Evolutionary conservation across 2,329 filamentous ascomycete species (phyloP).

Genomic region (Arthroderma sp.): DNA sequence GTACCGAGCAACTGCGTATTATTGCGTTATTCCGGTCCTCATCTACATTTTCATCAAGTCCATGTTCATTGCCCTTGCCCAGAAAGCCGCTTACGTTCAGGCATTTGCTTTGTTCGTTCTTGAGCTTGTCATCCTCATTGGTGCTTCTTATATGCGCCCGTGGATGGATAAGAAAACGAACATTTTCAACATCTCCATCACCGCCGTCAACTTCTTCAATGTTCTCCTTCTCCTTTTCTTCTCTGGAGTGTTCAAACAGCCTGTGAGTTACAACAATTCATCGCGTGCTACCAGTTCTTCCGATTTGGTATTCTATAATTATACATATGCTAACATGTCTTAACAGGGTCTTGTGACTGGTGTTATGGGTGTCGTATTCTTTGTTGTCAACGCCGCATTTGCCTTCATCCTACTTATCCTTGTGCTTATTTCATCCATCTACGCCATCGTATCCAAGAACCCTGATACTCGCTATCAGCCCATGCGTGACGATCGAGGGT

Average conservation of each 20-base stretch:
- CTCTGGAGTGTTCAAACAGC: slow-evolving; percentile 72
- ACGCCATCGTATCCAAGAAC: slow-evolving; percentile 81
- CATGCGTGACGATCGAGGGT: slow-evolving; percentile 90
- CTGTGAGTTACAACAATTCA: slow-evolving; percentile 36
- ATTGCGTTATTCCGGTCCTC: slow-evolving; percentile 75
- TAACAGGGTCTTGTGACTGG: slow-evolving; percentile 60
- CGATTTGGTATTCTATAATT: slow-evolving; percentile 11
- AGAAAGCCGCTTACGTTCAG: slow-evolving; percentile 57
- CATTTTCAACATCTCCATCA: slow-evolving; percentile 88
- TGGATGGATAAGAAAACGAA: slow-evolving; percentile 99
- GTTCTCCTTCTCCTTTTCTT: slow-evolving; percentile 81
- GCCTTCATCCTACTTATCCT: slow-evolving; percentile 70
- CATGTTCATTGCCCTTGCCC: slow-evolving; percentile 74
- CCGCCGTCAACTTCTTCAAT: slow-evolving; percentile 80
- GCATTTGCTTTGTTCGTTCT: slow-evolving; percentile 72
- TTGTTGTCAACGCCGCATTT: slow-evolving; percentile 74
- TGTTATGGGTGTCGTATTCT: slow-evolving; percentile 79
- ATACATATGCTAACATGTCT: slow-evolving; percentile 6
- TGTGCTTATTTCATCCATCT: slow-evolving; percentile 62
- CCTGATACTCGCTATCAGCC: slow-evolving; percentile 90
- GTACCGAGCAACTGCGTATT: slow-evolving; percentile 90
- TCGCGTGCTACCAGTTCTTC: neutral
- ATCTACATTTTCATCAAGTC: slow-evolving; percentile 73
- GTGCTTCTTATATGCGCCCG: slow-evolving; percentile 65
- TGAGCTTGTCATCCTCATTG: slow-evolving; percentile 66